Percentiles rank a stretch among this genome's conserved stretches.
phyloP scores from a whole-genome alignment of 1,284 basidiomycete genomes.

The Volvariella volvacea region DNA sequence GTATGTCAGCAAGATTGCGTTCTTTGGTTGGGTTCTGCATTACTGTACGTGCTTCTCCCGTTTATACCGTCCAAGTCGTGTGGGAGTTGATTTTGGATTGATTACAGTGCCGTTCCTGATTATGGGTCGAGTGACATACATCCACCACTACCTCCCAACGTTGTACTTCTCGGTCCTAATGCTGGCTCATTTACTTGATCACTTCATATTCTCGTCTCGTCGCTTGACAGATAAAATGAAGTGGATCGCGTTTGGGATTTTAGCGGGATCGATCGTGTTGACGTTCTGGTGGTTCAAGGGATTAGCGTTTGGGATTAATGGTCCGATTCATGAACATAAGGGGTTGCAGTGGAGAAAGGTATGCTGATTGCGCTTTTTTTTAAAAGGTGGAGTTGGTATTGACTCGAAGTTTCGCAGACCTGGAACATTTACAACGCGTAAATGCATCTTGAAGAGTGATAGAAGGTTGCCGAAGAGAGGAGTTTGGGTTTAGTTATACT shows the following conservation, averaged over 20 bases:
- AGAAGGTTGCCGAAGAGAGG: too few relatives aligned
- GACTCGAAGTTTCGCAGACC: conserved; percentile 1
- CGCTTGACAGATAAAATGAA: conserved; percentile 61
- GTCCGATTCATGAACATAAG: conserved; percentile 74
- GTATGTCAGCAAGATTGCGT: conserved; percentile 88
- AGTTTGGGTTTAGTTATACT: too few relatives aligned
- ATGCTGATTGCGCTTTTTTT: conserved; percentile 19
- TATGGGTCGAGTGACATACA: conserved; percentile 91
- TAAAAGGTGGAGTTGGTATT: not conserved
- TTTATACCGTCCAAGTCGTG: conserved; percentile 1
- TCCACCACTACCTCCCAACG: conserved; percentile 92
- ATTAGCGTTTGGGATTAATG: conserved; percentile 84
- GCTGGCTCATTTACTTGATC: conserved; percentile 86
- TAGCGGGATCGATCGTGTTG: conserved; percentile 55
- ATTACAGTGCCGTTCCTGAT: conserved; percentile 84
- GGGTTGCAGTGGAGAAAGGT: conserved; percentile 81
- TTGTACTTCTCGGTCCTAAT: conserved; percentile 95
- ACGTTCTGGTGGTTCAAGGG: conserved; percentile 95
- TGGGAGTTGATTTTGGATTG: too few relatives aligned
- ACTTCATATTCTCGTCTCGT: conserved; percentile 80
- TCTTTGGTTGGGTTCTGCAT: conserved; percentile 91
- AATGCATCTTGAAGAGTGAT: too few relatives aligned
- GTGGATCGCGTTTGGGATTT: conserved; percentile 61
- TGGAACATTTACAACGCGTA: conserved; percentile 8
- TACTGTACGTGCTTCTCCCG: conserved; percentile 50